Evolutionary conservation across 2,329 filamentous ascomycete species (phyloP).

Genomic region (Aspergillus jensenii): DNA sequence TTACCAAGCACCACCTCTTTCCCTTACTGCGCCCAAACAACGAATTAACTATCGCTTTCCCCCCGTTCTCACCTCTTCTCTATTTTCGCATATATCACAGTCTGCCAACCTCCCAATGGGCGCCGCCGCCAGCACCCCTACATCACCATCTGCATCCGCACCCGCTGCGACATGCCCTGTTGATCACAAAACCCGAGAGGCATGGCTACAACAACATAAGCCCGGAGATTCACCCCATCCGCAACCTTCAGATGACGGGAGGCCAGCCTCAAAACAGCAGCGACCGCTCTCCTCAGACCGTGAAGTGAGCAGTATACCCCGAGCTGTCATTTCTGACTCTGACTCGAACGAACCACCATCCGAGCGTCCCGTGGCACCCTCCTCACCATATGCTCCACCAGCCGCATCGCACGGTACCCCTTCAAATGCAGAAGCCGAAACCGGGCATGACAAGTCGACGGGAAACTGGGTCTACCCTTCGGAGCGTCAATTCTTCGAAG

Average conservation of each 20-base stretch:
- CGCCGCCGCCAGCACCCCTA: slow-evolving; percentile 38
- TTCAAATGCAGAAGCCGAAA: slow-evolving; percentile 77
- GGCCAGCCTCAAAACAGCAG: slow-evolving; percentile 28
- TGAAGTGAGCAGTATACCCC: slow-evolving; percentile 77
- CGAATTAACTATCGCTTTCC: not conserved
- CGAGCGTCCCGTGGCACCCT: slow-evolving; percentile 22
- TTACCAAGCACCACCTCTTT: not conserved
- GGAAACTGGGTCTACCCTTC: slow-evolving; percentile 98
- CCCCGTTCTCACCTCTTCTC: not conserved
- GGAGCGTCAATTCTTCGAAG: slow-evolving; percentile 97
- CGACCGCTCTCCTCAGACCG: slow-evolving; percentile 64
- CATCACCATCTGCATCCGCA: slow-evolving; percentile 21
- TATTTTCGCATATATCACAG: not conserved
- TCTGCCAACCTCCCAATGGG: slow-evolving; percentile 30
- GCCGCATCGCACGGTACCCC: slow-evolving; percentile 42
- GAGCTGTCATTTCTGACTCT: slow-evolving; percentile 45
- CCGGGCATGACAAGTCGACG: slow-evolving; percentile 63
- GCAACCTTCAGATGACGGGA: slow-evolving; percentile 26
- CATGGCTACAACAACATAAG: slow-evolving; percentile 68
- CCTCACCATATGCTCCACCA: slow-evolving; percentile 31
- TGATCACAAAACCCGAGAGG: slow-evolving; percentile 82
- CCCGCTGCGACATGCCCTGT: slow-evolving; percentile 69
- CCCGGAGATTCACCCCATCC: slow-evolving; percentile 36
- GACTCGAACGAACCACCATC: slow-evolving; percentile 19
- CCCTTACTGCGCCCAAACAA: not conserved